Base-by-base conservation (phyloP, 306 rosid species). In the Aeschynomene evenia region DNA sequence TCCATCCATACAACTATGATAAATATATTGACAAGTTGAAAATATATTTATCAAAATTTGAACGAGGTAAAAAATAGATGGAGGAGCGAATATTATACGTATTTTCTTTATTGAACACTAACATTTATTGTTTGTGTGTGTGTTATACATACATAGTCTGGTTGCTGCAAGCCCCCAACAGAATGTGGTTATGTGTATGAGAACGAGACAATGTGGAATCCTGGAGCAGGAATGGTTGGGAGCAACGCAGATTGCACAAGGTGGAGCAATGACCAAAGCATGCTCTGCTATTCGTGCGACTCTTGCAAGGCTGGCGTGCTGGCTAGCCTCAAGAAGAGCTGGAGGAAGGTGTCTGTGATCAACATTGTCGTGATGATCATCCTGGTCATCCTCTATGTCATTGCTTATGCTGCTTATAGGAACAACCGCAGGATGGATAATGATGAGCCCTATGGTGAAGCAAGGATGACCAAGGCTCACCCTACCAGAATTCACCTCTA, bases 131-230 rank as follows among this genome's bases (percentile, higher is more conserved):
- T 7, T 37, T 37, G 34, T 43, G 46, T 39, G 39, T 45, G 19
- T 18, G n/a, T n/a, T n/a, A n/a, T n/a, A n/a, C n/a, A n/a, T n/a
- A n/a, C n/a, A n/a, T n/a, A 90, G 97, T 86, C 92, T 53, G 97
- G 97, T 16, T 91, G 97, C 77, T 91, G 95, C 85, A 91, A 88
- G 79, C 91, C 97, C 20, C 97, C 86, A 0, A 79, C 95, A 5
- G 92, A 70, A 26, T 91, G 92, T 52, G 97, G 91, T 2, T 83
- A 37, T 49, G 8, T 2, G 14, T 88, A 84, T 54, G 16, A 56
- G 60, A 88, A 83, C 5, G 92, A 86, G 77, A 91, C 97, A 0
- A 0, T 14, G 19, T 91, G 97, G 97, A 73, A 14, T 9, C 0
- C 52, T 0, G 80, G 67, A 33, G 73, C 42, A 10, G 87, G 80